Base-by-base conservation (phyloP, 371 early-diverging fungal genomes). In the Syncephalastrum monosporum region DNA sequence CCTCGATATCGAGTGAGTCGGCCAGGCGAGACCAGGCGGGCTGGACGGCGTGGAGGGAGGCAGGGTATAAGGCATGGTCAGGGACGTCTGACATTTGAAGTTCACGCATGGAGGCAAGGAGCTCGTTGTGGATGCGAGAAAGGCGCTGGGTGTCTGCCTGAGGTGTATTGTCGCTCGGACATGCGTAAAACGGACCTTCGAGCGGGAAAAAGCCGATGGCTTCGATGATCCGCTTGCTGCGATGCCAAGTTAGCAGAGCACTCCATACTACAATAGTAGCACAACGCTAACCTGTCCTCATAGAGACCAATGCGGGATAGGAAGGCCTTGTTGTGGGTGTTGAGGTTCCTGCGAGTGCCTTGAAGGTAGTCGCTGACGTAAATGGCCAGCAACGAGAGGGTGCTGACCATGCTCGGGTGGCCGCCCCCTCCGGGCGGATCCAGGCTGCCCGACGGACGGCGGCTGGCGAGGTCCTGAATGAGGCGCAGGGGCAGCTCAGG, bases 201-300 rank as follows among this genome's bases (percentile, higher is more conserved):
- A 79, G 79, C 13, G 79, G 55, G 17, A 67, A 51, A 16, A 76
- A 72, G n/a, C 75, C 69, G 33, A 74, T 53, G 3, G 42, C 46
- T 24, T 58, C 59, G 42, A 83, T 63, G 5, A 81, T 50, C 19
- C 61, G 61, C 29, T 67, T 66, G 54, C 81, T 81, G 47, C 13
- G 27, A 44, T 24, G 27, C 41, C 7, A 42, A 7, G 25, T 12
- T 17, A 17, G 41, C n/a, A 14, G 29, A 21, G 21, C 21, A 21
- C 21, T 21, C 13, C 42, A 29, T 41, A 6, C 6, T 29, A 42
- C 16, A 16, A 15, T 6, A 7, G 14, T 23, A 4, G 16, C 16
- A 33, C 2, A 10, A 33, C 5, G 38, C 5, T 56, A 71, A 74
- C 79, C 76, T 79, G 21, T 56, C 56, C 12, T 61, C 56, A 55